Percentiles rank a stretch among this genome's conserved stretches.
Evolutionary conservation across 2,329 filamentous ascomycete genomes (phyloP).

Genomic region (Pyricularia sp.): DNA sequence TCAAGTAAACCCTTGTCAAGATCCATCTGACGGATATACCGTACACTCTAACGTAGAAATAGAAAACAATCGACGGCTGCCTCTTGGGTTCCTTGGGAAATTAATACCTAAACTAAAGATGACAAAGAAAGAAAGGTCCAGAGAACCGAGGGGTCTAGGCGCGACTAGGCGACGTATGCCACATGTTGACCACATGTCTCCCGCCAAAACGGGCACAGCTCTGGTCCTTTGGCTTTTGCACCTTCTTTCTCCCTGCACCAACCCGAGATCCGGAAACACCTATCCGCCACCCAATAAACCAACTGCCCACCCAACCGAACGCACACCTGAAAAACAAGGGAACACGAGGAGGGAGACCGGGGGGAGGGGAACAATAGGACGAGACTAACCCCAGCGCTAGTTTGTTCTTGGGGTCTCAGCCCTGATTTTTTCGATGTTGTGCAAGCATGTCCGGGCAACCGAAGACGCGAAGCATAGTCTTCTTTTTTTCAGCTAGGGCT

Average conservation of each 20-base stretch:
- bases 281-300: neutral
- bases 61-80: neutral
- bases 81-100: neutral
- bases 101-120: neutral
- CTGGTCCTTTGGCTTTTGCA: neutral
- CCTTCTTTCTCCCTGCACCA: neutral
- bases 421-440: neutral
- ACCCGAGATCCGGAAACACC: neutral
- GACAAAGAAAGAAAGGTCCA: neutral
- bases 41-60: neutral
- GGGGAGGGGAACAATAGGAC: neutral
- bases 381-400: neutral
- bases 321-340: neutral
- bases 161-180: neutral
- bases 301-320: neutral
- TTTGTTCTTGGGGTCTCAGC: neutral
- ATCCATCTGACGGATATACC: neutral
- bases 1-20: neutral
- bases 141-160: neutral
- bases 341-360: neutral
- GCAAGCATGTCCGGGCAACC: neutral
- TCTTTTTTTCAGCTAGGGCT: neutral
- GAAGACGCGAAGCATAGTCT: neutral
- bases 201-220: neutral
- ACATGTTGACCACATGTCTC: slow-evolving; percentile 1